Evolutionary conservation across 805 yeast species (phyloP), one percentile per base, ranked within the genome.

Genomic region (Lachancea quebecensis): DNA sequence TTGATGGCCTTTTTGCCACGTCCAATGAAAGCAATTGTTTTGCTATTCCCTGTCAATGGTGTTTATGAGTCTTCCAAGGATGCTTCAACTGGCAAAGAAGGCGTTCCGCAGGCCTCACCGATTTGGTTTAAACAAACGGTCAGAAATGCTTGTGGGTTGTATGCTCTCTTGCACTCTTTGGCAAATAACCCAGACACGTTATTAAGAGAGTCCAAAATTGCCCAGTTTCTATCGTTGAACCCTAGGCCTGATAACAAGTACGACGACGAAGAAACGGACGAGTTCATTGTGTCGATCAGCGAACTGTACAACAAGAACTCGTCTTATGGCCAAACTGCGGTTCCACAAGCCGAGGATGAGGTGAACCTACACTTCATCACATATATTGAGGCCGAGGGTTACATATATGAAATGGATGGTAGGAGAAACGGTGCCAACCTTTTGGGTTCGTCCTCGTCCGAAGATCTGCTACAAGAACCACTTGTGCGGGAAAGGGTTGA

Each of bases 131-230:
- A 78, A 53, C 99, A 91, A 58, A 80, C 89, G 0, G 78, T 93
- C 14, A 78, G 77, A 50, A 91, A 91, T 60, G 95, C 95, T 0
- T 91, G 99, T 68, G 99, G 99, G 4, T 74, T 95, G 29, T 87
- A 85, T 64, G 98, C 96, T 0, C 62, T 93, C 38, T 67, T 91
- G 17, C 97, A 91, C 56, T 71, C 81, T 0, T 53, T 76, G 8
- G 62, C 73, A 5, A 71, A 71, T 35, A 62, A 63, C 41, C 52
- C 57, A 5, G 45, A 58, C 3, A 44, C 70, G 12, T 41, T 62
- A 25, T 43, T 45, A 2, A 31, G 48, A 7, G 57, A 50, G 28
- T 58, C 64, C 2, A 45, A 39, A n/a, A 42, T 60, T 17, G 41
- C 4, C 30, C 52, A 46, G 39, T 67, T 48, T 42, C 27, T 56